Conservation (phyloP, 2,329 filamentous ascomycete genomes). For the Raffaelea arxii region DNA sequence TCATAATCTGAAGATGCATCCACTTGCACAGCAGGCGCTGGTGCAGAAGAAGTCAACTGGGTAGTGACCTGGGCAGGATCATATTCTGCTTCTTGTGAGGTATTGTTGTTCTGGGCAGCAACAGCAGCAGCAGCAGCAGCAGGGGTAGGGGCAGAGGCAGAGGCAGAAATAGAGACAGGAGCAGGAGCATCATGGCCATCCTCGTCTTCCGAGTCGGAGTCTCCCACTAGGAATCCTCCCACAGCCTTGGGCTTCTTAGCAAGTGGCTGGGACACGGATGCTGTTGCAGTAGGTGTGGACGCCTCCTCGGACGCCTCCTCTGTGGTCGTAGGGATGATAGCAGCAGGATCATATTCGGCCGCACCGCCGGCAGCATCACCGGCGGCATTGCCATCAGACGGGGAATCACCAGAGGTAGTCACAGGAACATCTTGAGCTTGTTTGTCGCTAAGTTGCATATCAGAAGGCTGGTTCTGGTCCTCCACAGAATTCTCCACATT, state of each 20-base stretch:
- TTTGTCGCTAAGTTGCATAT: slow-evolving; percentile 45
- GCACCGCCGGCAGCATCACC: slow-evolving; percentile 41
- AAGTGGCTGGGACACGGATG: slow-evolving; percentile 20
- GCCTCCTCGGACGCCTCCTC: slow-evolving; percentile 18
- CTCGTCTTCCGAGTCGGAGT: slow-evolving; percentile 48
- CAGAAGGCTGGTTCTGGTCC: slow-evolving; percentile 43
- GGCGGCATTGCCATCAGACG: slow-evolving; percentile 31
- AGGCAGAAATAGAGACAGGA: background rate
- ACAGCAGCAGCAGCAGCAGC: background rate
- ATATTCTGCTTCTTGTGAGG: slow-evolving; percentile 4
- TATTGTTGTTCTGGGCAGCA: background rate
- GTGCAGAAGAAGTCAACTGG: background rate
- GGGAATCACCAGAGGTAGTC: slow-evolving; percentile 36
- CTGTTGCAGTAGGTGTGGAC: slow-evolving; percentile 8
- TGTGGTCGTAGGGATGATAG: background rate
- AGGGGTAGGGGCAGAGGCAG: background rate
- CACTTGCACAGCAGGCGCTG: slow-evolving; percentile 8
- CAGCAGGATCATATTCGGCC: slow-evolving; percentile 46
- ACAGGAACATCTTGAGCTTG: slow-evolving; percentile 38
- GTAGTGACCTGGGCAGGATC: slow-evolving; percentile 7
- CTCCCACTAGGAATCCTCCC: slow-evolving; percentile 50
- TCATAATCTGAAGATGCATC: slow-evolving; percentile 20
- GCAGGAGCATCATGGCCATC: background rate
- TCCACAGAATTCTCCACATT: slow-evolving; percentile 46
- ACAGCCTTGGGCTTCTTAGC: slow-evolving; percentile 50